A percentile compares a stretch with the other conserved stretches of the same genome.
Evolutionary conservation across 1,284 basidiomycete species (phyloP).

Genomic region (Ustilago xerochloae): DNA sequence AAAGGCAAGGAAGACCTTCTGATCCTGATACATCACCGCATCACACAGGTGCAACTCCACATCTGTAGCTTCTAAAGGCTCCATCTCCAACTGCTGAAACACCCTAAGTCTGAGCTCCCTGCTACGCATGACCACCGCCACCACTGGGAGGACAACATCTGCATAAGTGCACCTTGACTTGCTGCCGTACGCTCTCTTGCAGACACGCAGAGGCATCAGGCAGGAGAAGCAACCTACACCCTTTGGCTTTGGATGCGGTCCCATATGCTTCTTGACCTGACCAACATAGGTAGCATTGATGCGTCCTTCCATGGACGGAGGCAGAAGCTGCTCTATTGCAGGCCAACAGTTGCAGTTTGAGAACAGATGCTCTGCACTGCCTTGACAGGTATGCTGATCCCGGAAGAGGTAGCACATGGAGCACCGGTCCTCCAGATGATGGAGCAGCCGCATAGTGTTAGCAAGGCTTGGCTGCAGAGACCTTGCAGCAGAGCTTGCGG

Average conservation of each 20-base stretch:
- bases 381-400: background rate
- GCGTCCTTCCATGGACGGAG: background rate
- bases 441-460: background rate
- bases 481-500: background rate
- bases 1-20: conserved; percentile 5
- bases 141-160: background rate
- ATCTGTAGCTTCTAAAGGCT: background rate
- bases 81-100: background rate
- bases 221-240: background rate
- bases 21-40: background rate
- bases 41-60: background rate
- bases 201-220: background rate
- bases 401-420: conserved; percentile 8
- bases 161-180: background rate
- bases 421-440: background rate
- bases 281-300: background rate
- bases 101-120: background rate
- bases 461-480: background rate
- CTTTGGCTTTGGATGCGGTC: background rate
- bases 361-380: background rate
- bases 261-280: background rate
- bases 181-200: background rate
- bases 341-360: background rate
- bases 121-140: background rate
- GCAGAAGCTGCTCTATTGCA: background rate